These are phyloP conservation scores for Neckera pumila DNA, from an alignment of 225 moss, liverwort and hornwort species.

Conservation along the genomic window DNA sequence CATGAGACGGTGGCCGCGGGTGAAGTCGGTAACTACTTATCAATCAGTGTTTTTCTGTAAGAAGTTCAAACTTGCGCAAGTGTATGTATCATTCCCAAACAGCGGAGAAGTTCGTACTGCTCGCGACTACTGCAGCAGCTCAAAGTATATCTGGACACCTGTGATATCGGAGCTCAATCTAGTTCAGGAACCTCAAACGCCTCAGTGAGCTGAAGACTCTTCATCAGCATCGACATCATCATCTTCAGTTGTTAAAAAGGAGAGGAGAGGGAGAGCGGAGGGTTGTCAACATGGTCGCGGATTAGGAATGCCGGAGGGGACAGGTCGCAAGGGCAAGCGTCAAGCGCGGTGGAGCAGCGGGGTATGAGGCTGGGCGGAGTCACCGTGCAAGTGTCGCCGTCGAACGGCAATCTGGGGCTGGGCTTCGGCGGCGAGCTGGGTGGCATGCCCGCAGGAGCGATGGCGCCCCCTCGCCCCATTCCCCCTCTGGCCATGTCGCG, in stretches of 20 bases:
- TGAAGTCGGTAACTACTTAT: neutral
- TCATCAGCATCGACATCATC: too few relatives aligned
- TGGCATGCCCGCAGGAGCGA: conserved; percentile 91
- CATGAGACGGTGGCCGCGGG: neutral
- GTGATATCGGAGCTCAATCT: too few relatives aligned
- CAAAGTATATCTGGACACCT: too few relatives aligned
- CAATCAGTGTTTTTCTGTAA: neutral
- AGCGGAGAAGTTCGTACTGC: neutral
- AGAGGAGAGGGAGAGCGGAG: too few relatives aligned
- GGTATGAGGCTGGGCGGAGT: conserved; percentile 91
- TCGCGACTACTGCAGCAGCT: neutral
- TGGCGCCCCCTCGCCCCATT: conserved; percentile 84
- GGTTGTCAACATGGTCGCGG: neutral
- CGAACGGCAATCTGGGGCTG: conserved; percentile 53
- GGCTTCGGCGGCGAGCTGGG: conserved; percentile 62
- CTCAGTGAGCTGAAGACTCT: too few relatives aligned
- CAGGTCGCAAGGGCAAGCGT: neutral
- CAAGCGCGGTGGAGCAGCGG: neutral
- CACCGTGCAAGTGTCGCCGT: conserved; percentile 64
- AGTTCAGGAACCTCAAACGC: too few relatives aligned
- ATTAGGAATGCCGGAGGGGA: conserved; percentile 1
- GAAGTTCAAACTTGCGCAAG: neutral
- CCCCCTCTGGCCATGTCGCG: conserved; percentile 67
- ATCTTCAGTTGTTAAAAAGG: too few relatives aligned
- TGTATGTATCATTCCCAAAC: neutral